Percentiles rank a stretch among this genome's conserved stretches.
These are phyloP conservation scores for Pseudopithomyces chartarum DNA, from an alignment of 2,329 filamentous ascomycete genomes.

Conservation along the genomic window DNA sequence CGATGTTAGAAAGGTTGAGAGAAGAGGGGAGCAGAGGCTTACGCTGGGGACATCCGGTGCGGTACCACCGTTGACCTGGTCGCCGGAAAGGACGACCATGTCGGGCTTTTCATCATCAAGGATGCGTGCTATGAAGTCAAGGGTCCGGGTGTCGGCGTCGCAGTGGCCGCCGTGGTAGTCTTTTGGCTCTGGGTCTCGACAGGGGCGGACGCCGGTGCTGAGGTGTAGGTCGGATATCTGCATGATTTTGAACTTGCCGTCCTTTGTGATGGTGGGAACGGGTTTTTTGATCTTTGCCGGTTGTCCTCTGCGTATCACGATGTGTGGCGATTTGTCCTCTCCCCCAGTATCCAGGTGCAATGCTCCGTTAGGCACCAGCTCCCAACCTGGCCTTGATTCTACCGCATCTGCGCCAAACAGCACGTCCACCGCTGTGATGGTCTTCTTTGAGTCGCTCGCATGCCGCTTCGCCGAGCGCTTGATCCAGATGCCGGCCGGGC, in stretches of 20 bases:
- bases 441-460: conserved; percentile 74
- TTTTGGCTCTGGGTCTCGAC: conserved; percentile 83
- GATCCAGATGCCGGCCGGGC: conserved; percentile 81
- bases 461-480: conserved; percentile 73
- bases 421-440: conserved; percentile 81
- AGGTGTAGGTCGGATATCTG: conserved; percentile 94
- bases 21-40: conserved; percentile 32
- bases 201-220: conserved; percentile 84
- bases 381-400: conserved; percentile 86
- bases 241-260: conserved; percentile 96
- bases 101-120: conserved; percentile 94
- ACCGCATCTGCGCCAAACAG: conserved; percentile 90
- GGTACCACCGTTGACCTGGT: conserved; percentile 94
- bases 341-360: conserved; percentile 70
- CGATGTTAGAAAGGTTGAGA: conserved; percentile 13
- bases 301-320: conserved; percentile 78
- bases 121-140: conserved; percentile 84
- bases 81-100: conserved; percentile 86
- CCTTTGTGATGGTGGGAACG: conserved; percentile 77
- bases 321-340: conserved; percentile 69
- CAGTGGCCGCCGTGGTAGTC: conserved; percentile 75
- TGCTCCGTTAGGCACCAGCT: conserved; percentile 67
- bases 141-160: conserved; percentile 86
- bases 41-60: conserved; percentile 88
- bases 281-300: conserved; percentile 70